Percentiles rank a stretch among this genome's conserved stretches.
phyloP scores from a whole-genome alignment of 441 rosid genomes.

The Gossypium davidsonii region DNA sequence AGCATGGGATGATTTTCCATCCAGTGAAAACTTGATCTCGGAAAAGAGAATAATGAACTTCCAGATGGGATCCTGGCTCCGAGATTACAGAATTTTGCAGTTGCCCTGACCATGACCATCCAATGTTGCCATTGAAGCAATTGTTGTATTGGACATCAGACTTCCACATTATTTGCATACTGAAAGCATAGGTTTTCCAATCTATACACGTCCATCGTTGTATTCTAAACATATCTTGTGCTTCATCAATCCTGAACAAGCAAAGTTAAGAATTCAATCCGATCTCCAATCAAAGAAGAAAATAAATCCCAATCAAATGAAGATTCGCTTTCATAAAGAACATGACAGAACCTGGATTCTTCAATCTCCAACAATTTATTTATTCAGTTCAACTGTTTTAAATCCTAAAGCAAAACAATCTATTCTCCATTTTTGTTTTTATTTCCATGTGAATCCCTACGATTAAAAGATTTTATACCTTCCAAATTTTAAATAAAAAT shows the following conservation, averaged over 20 bases:
- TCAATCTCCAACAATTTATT: neutral
- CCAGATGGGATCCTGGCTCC: neutral
- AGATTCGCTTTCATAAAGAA: neutral
- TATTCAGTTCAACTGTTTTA: too few species aligned
- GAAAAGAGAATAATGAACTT: neutral
- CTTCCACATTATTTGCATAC: constrained; percentile 4
- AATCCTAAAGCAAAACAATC: too few species aligned
- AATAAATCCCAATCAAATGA: neutral
- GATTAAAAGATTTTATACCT: too few species aligned
- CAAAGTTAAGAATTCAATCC: neutral
- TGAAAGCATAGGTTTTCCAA: constrained; percentile 3
- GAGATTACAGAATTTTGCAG: constrained; percentile 16
- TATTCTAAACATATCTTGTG: neutral
- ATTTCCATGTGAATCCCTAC: too few species aligned
- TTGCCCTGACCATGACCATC: constrained; percentile 12
- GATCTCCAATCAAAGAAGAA: neutral
- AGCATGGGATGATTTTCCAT: neutral
- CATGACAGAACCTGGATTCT: neutral
- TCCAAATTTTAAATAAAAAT: too few species aligned
- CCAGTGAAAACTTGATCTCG: neutral
- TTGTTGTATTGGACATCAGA: constrained; percentile 5
- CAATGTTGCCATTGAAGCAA: constrained; percentile 8
- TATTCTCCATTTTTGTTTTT: too few species aligned
- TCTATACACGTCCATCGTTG: constrained; percentile 11
- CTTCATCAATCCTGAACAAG: constrained; percentile 8